A percentile compares a stretch with the other conserved stretches of the same genome.
Evolutionary conservation across 2,329 filamentous ascomycete species (phyloP).

Genomic region (Sclerotinia subarctica): DNA sequence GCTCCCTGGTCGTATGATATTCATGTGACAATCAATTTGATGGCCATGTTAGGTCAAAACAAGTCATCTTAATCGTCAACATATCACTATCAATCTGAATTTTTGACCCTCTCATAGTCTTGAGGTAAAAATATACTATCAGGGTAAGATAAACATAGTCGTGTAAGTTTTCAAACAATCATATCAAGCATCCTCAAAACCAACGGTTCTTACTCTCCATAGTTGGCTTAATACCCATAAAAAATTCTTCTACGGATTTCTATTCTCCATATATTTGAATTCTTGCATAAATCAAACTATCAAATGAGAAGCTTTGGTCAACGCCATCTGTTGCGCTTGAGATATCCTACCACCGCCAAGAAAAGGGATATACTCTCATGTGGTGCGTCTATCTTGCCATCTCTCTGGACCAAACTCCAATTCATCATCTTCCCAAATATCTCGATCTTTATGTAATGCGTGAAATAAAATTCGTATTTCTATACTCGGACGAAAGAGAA

Average conservation of each 20-base stretch:
- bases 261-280: slow-evolving; percentile 10
- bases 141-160: background rate
- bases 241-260: background rate
- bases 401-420: slow-evolving; percentile 42
- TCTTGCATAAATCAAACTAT: slow-evolving; percentile 5
- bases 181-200: background rate
- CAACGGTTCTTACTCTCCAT: background rate
- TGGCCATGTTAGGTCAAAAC: too few relatives aligned
- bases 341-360: background rate
- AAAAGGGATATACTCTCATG: slow-evolving; percentile 15
- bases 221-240: background rate
- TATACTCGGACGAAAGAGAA: slow-evolving; percentile 31
- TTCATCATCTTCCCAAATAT: slow-evolving; percentile 40
- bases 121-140: too few relatives aligned
- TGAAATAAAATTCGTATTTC: slow-evolving; percentile 18
- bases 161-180: background rate
- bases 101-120: too few relatives aligned
- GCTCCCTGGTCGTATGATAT: too few relatives aligned
- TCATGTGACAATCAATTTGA: too few relatives aligned
- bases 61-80: too few relatives aligned
- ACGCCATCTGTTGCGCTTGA: slow-evolving; percentile 3
- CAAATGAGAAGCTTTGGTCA: slow-evolving; percentile 1
- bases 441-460: slow-evolving; percentile 40
- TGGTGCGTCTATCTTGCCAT: slow-evolving; percentile 41
- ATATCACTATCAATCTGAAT: too few relatives aligned